Base-by-base conservation (phyloP, 106 monocot species). In the Apostasia shenzhenica region DNA sequence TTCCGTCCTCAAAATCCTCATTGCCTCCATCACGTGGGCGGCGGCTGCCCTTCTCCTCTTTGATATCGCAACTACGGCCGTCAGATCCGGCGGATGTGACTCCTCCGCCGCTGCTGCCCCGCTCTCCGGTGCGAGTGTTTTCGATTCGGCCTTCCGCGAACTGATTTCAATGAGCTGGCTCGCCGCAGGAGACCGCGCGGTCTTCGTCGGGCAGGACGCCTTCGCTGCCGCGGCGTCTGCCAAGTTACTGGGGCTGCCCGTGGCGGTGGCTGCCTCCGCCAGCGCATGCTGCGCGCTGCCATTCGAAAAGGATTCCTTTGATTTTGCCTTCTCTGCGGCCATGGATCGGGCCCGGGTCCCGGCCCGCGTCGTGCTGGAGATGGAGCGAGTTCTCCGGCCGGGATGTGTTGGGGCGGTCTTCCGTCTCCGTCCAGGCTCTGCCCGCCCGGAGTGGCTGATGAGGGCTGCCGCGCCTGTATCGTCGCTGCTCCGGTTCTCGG, bases 381-480 rank as follows among this genome's bases (percentile, higher is more conserved):
- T 74, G 79, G 79, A 80, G 65, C 68, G 79, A 39, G 79, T 80
- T 54, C 58, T 80, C 64, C 63, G 74, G 1, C 79, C 79, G 10
- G 79, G 79, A 10, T 64, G 65, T 43, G 44, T 80, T 64, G 79
- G 79, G n/a, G 79, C 47, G 12, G 73, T 80, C 11, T n/a, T 69
- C 14, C 47, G 70, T 45, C 45, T 37, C 48, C 26, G 43, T n/a
- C 10, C 60, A 3, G 61, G 72, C 38, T 41, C 51, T 48, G 53
- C 13, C 53, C 61, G 62, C 8, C 60, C 75, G 8, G 69, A 68
- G 13, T 68, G 69, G 0, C 69, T 74, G 55, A 74, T 74, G 74
- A 64, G 48, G 58, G 74, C 64, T 8, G 73, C 79, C 1, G 79
- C 79, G 43, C 79, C 79, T 6, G 70, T 80, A 7, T 69, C 67